These are phyloP conservation scores for Talaromyces funiculosus DNA, from an alignment of 2,329 filamentous ascomycete species.

Conservation along the genomic window DNA sequence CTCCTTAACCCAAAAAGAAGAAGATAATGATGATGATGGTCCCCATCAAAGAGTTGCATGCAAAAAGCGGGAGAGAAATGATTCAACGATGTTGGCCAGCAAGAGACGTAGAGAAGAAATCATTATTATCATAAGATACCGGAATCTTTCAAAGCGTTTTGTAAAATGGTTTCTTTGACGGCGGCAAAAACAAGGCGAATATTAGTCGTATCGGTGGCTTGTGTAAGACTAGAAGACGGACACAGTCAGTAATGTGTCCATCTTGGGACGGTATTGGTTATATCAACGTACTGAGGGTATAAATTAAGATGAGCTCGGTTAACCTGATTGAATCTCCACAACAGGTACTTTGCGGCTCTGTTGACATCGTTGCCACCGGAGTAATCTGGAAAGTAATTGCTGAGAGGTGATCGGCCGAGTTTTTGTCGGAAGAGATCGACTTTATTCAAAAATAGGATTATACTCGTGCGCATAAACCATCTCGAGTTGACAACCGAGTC, in stretches of 20 bases:
- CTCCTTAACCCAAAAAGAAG: constrained; percentile 5
- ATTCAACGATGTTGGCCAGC: constrained; percentile 19
- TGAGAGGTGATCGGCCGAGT: constrained; percentile 77
- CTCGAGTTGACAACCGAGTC: constrained; percentile 98
- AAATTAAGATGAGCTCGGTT: constrained; percentile 93
- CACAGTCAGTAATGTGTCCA: neutral
- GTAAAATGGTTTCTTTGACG: constrained; percentile 97
- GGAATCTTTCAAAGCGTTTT: constrained; percentile 96
- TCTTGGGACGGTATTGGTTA: neutral
- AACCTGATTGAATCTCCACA: constrained; percentile 98
- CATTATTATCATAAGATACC: constrained; percentile 65
- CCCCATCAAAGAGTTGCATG: neutral
- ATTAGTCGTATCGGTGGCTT: constrained; percentile 98
- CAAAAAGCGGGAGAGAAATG: constrained; percentile 15
- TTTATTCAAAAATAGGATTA: constrained; percentile 98
- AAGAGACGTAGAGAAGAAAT: neutral
- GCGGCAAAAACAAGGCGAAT: constrained; percentile 96
- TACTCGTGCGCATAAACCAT: constrained; percentile 99
- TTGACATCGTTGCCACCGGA: constrained; percentile 97
- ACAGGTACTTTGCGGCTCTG: constrained; percentile 91
- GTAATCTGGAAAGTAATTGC: constrained; percentile 96
- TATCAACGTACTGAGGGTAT: constrained; percentile 79
- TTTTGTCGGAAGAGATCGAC: constrained; percentile 98
- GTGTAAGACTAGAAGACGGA: constrained; percentile 66
- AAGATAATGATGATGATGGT: neutral